These are phyloP conservation scores for Coniochaeta sp. DNA, from an alignment of 2,329 filamentous ascomycete species.

Conservation along the genomic window DNA sequence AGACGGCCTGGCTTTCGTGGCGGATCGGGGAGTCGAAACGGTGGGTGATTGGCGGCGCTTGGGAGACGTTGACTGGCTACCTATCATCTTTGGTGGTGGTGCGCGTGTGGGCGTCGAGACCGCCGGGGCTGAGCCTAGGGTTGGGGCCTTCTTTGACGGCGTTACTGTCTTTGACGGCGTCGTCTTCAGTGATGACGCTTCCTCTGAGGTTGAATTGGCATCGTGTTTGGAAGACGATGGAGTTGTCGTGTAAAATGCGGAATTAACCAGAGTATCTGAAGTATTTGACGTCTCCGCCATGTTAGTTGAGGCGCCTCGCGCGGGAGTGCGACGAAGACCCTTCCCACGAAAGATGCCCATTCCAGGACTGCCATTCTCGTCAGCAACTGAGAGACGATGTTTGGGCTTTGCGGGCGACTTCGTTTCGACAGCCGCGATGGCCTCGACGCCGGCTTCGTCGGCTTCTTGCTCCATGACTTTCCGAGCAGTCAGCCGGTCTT, in stretches of 20 bases:
- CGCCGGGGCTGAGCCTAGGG: slow-evolving; percentile 5
- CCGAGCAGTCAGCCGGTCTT: slow-evolving; percentile 41
- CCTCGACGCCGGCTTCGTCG: slow-evolving; percentile 37
- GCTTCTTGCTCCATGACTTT: slow-evolving; percentile 53
- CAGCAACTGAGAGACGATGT: slow-evolving; percentile 21
- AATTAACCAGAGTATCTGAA: slow-evolving; percentile 4
- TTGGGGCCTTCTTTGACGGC: slow-evolving; percentile 3
- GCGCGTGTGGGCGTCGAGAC: slow-evolving; percentile 5
- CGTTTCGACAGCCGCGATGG: slow-evolving; percentile 29
- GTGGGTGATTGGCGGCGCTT: slow-evolving; percentile 13
- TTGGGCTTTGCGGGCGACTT: slow-evolving; percentile 26
- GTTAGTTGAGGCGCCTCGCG: slow-evolving; percentile 27
- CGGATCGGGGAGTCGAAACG: slow-evolving; percentile 21
- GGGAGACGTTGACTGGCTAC: slow-evolving; percentile 19
- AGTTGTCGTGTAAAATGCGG: slow-evolving; percentile 4
- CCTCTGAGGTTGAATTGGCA: not conserved
- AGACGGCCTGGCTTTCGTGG: slow-evolving; percentile 16
- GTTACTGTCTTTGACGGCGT: not conserved
- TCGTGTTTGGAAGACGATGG: slow-evolving; percentile 4
- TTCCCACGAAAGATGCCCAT: slow-evolving; percentile 45
- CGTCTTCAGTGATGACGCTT: not conserved
- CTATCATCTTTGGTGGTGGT: slow-evolving; percentile 13
- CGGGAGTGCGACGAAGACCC: slow-evolving; percentile 40
- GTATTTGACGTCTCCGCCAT: slow-evolving; percentile 25
- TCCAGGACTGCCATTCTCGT: slow-evolving; percentile 42